Conservation (phyloP, 805 yeast species). For the Pichia nakasei region DNA sequence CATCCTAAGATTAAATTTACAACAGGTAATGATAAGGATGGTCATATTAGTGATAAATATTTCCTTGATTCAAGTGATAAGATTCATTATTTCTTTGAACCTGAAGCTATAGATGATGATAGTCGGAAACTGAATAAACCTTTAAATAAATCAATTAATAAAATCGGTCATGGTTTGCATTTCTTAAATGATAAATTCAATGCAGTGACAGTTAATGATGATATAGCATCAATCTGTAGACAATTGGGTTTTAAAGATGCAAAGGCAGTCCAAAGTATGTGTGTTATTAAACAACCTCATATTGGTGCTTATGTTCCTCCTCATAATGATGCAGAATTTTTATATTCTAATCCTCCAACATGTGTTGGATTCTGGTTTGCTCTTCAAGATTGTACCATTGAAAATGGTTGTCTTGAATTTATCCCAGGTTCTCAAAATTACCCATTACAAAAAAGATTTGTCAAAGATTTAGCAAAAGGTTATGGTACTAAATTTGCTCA, state of each 20-base stretch:
- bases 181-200: slow-evolving; percentile 42
- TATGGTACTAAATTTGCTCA: slow-evolving; percentile 50
- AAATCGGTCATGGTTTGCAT: slow-evolving; percentile 75
- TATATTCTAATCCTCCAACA: slow-evolving; percentile 60
- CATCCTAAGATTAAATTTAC: slow-evolving; percentile 70
- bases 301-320: slow-evolving; percentile 68
- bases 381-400: slow-evolving; percentile 57
- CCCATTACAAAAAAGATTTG: slow-evolving; percentile 55
- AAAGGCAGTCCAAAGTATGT: slow-evolving; percentile 68
- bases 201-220: slow-evolving; percentile 40
- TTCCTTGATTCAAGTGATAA: slow-evolving; percentile 64
- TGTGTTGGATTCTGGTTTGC: slow-evolving; percentile 83
- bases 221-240: slow-evolving; percentile 42
- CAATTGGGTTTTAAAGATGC: slow-evolving; percentile 54
- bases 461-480: slow-evolving; percentile 38
- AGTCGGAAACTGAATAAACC: slow-evolving; percentile 45
- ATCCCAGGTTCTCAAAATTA: slow-evolving; percentile 61
- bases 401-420: slow-evolving; percentile 62
- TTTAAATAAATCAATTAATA: slow-evolving; percentile 53
- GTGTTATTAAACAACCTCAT: slow-evolving; percentile 69
- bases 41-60: slow-evolving; percentile 66
- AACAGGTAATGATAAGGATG: slow-evolving; percentile 36
- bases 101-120: slow-evolving; percentile 43
- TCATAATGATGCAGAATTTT: slow-evolving; percentile 68
- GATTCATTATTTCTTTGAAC: slow-evolving; percentile 60